Percentiles rank a stretch among this genome's conserved stretches.
These are phyloP conservation scores for barrel medic (Medicago truncatula) DNA, from an alignment of 306 rosid genomes.

Conservation along the genomic window DNA sequence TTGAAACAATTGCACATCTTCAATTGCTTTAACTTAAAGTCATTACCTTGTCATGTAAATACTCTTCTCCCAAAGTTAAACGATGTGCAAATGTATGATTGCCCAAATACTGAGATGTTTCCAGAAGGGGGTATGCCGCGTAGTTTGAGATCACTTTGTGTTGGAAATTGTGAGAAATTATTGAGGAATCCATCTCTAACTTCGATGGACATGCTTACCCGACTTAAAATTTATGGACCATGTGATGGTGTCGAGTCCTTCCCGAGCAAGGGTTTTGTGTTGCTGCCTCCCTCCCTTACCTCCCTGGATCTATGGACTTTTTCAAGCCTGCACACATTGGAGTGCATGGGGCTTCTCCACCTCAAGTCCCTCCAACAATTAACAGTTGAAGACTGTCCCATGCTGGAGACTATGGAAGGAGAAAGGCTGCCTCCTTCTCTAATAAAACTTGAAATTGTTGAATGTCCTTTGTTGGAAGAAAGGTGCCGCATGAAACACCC, in stretches of 20 bases:
- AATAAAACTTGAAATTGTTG: fast-evolving
- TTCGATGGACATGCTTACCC: background rate
- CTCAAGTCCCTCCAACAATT: constrained; percentile 17
- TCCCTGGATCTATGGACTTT: background rate
- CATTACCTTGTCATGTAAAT: constrained; percentile 20
- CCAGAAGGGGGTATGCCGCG: background rate
- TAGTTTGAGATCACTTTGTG: background rate
- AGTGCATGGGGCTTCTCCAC: constrained; percentile 6
- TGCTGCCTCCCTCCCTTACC: background rate
- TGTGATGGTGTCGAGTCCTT: background rate
- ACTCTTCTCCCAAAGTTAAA: constrained; percentile 11
- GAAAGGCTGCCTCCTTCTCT: constrained; percentile 29
- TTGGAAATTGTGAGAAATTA: background rate
- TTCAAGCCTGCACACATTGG: background rate
- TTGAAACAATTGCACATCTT: fast-evolving
- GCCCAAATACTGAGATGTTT: background rate
- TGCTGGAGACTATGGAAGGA: constrained; percentile 24
- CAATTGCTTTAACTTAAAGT: background rate
- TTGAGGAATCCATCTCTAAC: constrained; percentile 9
- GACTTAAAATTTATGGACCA: background rate
- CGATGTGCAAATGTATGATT: fast-evolving
- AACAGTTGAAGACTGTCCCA: background rate
- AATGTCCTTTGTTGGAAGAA: background rate
- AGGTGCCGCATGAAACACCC: background rate
- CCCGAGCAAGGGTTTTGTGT: background rate